These are phyloP conservation scores for Polyporus tsugae DNA, from an alignment of 1,284 basidiomycete species.

Conservation along the genomic window DNA sequence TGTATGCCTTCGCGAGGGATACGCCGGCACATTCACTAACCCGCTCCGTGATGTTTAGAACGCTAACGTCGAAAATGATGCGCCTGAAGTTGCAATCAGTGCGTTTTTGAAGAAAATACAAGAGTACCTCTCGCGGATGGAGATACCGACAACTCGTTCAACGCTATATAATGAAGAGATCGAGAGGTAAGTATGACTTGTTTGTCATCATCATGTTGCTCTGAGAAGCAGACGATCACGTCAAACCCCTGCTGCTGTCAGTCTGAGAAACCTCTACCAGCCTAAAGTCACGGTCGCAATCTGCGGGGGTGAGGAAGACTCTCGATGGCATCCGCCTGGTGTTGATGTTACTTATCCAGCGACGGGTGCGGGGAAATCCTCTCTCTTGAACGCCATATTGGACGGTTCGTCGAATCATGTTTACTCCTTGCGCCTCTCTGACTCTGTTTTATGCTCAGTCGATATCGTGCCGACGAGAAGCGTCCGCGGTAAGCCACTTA, in stretches of 20 bases:
- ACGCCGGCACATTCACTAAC: background rate
- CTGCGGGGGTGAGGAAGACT: background rate
- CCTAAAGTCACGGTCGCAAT: background rate
- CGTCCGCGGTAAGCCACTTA: background rate
- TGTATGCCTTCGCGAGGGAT: background rate
- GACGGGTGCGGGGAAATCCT: background rate
- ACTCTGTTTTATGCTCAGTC: background rate
- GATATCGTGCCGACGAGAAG: background rate
- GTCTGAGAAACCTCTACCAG: background rate
- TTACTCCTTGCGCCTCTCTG: background rate
- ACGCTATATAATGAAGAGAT: background rate
- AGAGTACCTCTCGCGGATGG: background rate
- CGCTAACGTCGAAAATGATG: background rate
- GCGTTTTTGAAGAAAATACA: background rate
- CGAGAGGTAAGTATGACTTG: background rate
- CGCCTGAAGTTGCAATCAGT: background rate
- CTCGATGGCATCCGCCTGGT: background rate
- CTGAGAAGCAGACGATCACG: background rate
- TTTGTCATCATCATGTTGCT: background rate
- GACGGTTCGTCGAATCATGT: background rate
- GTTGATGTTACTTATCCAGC: background rate
- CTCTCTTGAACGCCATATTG: background rate
- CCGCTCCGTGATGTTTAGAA: background rate
- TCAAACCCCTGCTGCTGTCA: background rate
- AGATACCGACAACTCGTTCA: background rate